Conservation (phyloP, 1,284 basidiomycete genomes). For the Macrocystidia cucumis region DNA sequence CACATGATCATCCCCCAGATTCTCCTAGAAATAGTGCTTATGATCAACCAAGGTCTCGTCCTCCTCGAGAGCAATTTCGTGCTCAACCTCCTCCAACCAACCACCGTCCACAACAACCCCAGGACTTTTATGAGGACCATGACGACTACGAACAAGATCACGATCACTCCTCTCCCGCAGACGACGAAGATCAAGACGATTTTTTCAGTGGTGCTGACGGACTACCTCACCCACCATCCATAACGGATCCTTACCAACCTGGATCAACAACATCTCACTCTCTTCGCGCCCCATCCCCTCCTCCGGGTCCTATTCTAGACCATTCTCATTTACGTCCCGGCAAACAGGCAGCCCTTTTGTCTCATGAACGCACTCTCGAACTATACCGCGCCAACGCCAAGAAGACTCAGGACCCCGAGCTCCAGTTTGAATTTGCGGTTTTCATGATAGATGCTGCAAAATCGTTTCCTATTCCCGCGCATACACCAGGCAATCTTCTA, state of each 20-base stretch:
- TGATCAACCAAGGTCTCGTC: neutral
- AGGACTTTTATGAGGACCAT: neutral
- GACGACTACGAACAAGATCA: conserved; percentile 22
- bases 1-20: too few species aligned
- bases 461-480: conserved; percentile 68
- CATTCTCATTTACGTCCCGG: conserved; percentile 94
- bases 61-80: neutral
- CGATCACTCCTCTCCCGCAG: conserved; percentile 20
- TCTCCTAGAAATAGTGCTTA: too few species aligned
- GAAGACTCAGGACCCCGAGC: conserved; percentile 96
- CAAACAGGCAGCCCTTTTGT: conserved; percentile 85
- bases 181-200: conserved; percentile 33
- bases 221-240: conserved; percentile 14
- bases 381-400: conserved; percentile 97
- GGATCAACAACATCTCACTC: conserved; percentile 34
- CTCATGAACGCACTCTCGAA: conserved; percentile 92
- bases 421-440: conserved; percentile 97
- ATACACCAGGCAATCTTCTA: conserved; percentile 62
- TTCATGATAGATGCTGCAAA: conserved; percentile 98
- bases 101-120: conserved; percentile 1
- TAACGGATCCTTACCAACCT: conserved; percentile 15
- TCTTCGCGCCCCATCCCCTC: conserved; percentile 44
- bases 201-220: conserved; percentile 31
- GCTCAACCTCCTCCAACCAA: conserved; percentile 1
- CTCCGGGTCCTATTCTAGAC: conserved; percentile 69